A percentile compares a stretch with the other conserved stretches of the same genome.
phyloP scores from a whole-genome alignment of 1,139 yeast species.

The Kodamaea plutei region DNA sequence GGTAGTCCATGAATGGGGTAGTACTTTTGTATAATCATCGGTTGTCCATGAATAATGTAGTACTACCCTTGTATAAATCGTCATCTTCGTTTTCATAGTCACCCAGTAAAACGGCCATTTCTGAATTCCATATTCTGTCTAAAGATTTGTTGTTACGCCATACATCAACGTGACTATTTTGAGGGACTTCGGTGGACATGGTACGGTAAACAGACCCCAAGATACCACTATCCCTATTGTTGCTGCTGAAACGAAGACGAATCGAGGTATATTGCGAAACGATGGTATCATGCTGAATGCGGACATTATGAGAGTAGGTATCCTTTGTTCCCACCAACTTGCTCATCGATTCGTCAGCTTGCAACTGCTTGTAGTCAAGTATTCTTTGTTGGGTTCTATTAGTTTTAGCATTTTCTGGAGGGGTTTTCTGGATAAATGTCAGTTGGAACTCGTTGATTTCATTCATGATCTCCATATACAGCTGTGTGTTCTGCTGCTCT shows the following conservation, averaged over 20 bases:
- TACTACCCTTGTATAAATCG: too few relatives aligned
- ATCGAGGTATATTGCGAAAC: constrained; percentile 36
- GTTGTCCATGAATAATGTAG: too few relatives aligned
- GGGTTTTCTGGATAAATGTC: constrained; percentile 24
- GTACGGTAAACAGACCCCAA: constrained; percentile 11
- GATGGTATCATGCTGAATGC: constrained; percentile 38
- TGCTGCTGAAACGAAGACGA: constrained; percentile 30
- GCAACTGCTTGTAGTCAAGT: constrained; percentile 32
- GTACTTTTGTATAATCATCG: too few relatives aligned
- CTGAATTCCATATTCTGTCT: constrained; percentile 12
- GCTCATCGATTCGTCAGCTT: constrained; percentile 8
- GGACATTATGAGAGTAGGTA: constrained; percentile 16
- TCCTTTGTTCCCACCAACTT: constrained; percentile 6
- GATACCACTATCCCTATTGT: constrained; percentile 12
- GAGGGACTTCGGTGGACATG: neutral
- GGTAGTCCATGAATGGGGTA: too few relatives aligned
- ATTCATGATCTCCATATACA: constrained; percentile 19
- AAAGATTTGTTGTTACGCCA: constrained; percentile 2
- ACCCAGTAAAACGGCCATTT: constrained; percentile 6
- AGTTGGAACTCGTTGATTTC: constrained; percentile 34
- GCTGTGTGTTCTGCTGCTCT: constrained; percentile 3
- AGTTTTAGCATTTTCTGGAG: constrained; percentile 9
- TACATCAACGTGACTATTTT: neutral
- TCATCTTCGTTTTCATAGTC: too few relatives aligned
- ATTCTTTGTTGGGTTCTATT: constrained; percentile 36